Percentiles rank a stretch among this genome's conserved stretches.
Evolutionary conservation across 1,284 basidiomycete species (phyloP).

Genomic region (Cryptococcus sp.): DNA sequence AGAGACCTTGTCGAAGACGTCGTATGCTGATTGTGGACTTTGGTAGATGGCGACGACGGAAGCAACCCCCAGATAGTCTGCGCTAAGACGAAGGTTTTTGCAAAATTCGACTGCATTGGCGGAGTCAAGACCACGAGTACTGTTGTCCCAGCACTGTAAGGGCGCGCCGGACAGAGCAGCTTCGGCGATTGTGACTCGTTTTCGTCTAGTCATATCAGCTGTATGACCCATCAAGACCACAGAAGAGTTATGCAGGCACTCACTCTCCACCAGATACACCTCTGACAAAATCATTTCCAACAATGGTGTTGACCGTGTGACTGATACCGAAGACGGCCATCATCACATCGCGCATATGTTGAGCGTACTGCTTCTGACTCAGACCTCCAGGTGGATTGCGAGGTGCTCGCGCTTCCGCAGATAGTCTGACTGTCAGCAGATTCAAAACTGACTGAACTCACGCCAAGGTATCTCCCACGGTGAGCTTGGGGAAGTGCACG

Average conservation of each 20-base stretch:
- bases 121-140: constrained; percentile 60
- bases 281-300: constrained; percentile 55
- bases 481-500: constrained; percentile 58
- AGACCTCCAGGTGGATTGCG: constrained; percentile 53
- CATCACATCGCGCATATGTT: constrained; percentile 54
- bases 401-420: constrained; percentile 46
- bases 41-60: constrained; percentile 56
- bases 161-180: constrained; percentile 49
- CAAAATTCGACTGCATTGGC: constrained; percentile 60
- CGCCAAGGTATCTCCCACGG: constrained; percentile 55
- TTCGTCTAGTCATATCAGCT: constrained; percentile 44
- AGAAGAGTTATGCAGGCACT: constrained; percentile 8
- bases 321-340: constrained; percentile 59
- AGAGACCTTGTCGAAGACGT: constrained; percentile 68
- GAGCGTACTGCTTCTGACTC: constrained; percentile 48
- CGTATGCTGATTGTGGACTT: constrained; percentile 57
- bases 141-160: constrained; percentile 56
- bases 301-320: constrained; percentile 56
- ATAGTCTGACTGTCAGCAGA: constrained; percentile 38
- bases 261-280: constrained; percentile 59
- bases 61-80: constrained; percentile 53
- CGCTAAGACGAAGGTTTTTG: constrained; percentile 57
- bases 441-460: constrained; percentile 30
- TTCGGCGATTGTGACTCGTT: constrained; percentile 60
- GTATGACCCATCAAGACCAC: background rate